Evolutionary conservation across 768 basidiomycete species (phyloP).

Genomic region (Tylopilus cervinicoccineus): DNA sequence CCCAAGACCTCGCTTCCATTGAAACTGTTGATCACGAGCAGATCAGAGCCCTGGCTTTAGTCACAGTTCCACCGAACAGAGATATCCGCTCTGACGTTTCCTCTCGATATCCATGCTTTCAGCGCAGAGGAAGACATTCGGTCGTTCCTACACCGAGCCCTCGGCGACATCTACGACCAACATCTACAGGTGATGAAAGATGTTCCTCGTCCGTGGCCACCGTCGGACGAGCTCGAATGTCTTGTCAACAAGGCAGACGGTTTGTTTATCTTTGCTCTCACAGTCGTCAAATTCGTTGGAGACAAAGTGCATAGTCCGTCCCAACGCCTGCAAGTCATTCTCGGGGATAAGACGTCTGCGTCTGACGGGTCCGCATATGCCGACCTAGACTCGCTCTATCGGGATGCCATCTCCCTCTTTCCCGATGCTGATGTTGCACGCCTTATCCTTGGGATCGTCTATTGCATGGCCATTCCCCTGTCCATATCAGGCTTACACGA

Average conservation of each 20-base stretch:
- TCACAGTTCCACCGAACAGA: conserved; percentile 16
- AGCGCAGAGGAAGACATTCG: conserved; percentile 23
- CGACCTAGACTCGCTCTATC: conserved; percentile 20
- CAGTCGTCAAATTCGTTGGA: conserved; percentile 26
- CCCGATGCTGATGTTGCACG: conserved; percentile 14
- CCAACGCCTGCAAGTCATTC: conserved; percentile 11
- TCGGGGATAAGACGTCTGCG: conserved; percentile 3
- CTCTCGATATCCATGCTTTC: conserved; percentile 23
- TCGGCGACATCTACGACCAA: conserved; percentile 14
- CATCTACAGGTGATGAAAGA: conserved; percentile 18
- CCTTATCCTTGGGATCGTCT: conserved; percentile 18
- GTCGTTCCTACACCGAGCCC: conserved; percentile 17
- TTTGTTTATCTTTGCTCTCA: conserved; percentile 29
- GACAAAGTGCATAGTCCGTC: conserved; percentile 12
- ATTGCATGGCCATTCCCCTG: conserved; percentile 11
- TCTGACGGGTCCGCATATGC: conserved; percentile 11
- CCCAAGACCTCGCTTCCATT: conserved; percentile 13
- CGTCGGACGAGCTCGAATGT: conserved; percentile 16
- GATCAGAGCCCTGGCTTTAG: conserved; percentile 19
- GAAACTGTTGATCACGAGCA: conserved; percentile 26
- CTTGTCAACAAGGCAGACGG: conserved; percentile 20
- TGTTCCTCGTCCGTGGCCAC: conserved; percentile 24
- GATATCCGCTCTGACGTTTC: conserved; percentile 6
- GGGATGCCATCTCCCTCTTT: conserved; percentile 17
- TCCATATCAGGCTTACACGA: conserved; percentile 12